Evolutionary conservation across 1,284 basidiomycete genomes (phyloP).

Genomic region (Tilletia caries): DNA sequence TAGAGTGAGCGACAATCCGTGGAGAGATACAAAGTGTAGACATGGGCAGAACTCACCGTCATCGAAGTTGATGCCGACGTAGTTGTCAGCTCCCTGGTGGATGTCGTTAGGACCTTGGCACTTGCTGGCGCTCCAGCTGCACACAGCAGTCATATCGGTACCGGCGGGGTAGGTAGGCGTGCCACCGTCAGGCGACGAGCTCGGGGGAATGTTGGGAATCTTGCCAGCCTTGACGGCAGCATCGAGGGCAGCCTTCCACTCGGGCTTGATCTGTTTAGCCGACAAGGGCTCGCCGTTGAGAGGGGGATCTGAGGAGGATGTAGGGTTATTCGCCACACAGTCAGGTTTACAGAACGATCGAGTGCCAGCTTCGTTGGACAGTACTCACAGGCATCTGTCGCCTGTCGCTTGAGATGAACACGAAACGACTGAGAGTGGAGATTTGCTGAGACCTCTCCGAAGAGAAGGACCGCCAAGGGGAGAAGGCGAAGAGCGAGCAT

Average conservation of each 20-base stretch:
- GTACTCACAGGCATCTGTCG: not conserved
- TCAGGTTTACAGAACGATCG: not conserved
- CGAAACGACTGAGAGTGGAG: not conserved
- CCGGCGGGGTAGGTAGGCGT: slow-evolving; percentile 28
- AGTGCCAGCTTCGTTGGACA: not conserved
- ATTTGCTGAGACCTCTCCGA: not conserved
- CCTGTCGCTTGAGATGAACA: not conserved
- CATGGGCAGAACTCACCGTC: slow-evolving; percentile 49
- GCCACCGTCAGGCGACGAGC: slow-evolving; percentile 18
- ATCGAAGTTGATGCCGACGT: slow-evolving; percentile 50
- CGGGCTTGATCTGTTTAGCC: slow-evolving; percentile 4
- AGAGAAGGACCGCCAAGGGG: not conserved
- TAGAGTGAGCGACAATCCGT: too few species aligned
- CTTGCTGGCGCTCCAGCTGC: slow-evolving; percentile 49
- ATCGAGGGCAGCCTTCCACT: slow-evolving; percentile 31
- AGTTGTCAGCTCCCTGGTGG: slow-evolving; percentile 62
- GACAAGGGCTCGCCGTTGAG: not conserved
- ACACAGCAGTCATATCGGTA: slow-evolving; percentile 30
- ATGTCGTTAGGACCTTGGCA: slow-evolving; percentile 64
- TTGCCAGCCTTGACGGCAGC: slow-evolving; percentile 31
- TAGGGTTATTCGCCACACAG: not conserved
- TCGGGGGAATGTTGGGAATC: slow-evolving; percentile 33
- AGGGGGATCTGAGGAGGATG: not conserved
- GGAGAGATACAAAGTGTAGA: slow-evolving; percentile 55
- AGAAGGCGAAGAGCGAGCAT: not conserved